Conservation (phyloP, 176 grass and related monocot genomes). For the Bromus sterilis region DNA sequence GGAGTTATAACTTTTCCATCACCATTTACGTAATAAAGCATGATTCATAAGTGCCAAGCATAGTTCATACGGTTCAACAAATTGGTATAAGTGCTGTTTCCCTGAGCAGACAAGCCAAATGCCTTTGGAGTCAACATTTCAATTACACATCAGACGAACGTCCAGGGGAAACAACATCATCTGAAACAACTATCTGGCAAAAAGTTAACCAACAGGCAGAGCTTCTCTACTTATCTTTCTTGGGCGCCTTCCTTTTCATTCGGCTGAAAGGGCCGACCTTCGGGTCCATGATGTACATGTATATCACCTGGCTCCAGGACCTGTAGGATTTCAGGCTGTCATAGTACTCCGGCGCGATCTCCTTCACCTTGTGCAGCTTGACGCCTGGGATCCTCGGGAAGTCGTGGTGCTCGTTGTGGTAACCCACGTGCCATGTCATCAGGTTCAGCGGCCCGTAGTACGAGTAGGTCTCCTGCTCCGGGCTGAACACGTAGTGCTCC, state of each 20-base stretch:
- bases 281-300: conserved; percentile 91
- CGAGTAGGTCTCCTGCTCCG: conserved; percentile 82
- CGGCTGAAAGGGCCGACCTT: conserved; percentile 79
- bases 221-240: conserved; percentile 46
- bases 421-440: conserved; percentile 88
- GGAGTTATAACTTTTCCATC: no score
- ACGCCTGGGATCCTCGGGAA: conserved; percentile 83
- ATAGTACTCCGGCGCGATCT: conserved; percentile 87
- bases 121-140: not conserved
- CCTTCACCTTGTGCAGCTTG: conserved; percentile 74
- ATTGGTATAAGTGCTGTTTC: not conserved
- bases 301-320: conserved; percentile 96
- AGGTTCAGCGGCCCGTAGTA: conserved; percentile 93
- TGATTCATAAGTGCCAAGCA: not conserved
- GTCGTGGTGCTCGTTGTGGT: conserved; percentile 98
- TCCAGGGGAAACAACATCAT: not conserved
- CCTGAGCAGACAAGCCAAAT: not conserved
- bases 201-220: not conserved
- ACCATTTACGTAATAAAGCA: no score
- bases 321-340: conserved; percentile 50
- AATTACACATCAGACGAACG: not conserved
- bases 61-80: not conserved
- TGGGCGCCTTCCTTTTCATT: conserved; percentile 75
- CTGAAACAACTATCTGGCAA: not conserved
- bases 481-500: conserved; percentile 87